Base-by-base conservation (phyloP, 768 basidiomycete genomes). In the Agrocybe pediades region DNA sequence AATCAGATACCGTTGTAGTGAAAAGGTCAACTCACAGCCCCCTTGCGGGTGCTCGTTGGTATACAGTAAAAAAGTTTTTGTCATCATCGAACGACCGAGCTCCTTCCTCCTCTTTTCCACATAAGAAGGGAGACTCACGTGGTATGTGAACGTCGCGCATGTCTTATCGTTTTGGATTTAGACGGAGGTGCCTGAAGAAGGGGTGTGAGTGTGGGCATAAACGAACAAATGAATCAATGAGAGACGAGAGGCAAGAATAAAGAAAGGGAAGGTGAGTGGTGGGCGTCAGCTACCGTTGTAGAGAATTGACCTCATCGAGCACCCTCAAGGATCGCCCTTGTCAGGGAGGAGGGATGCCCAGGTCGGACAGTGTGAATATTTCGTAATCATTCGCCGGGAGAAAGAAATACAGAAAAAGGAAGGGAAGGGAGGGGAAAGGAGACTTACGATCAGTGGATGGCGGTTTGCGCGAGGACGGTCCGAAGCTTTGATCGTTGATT, bases 331-430 rank as follows among this genome's bases (percentile, higher is more conserved):
- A n/a, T n/a, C n/a, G 49, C 43, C 49, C 30, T 55, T 49, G 49
- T 50, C 43, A 55, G 30, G 24, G 49, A 29, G 40, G 43, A 45
- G 48, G 30, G 21, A 24, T 20, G 26, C 40, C 11, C 24, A 25
- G 49, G 6, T 55, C 54, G 54, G 54, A 55, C 49, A 51, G 44
- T 55, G 54, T 55, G 54, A 55, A 55, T 51, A 46, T 55, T 25
- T 44, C 29, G 49, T 50, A 48, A 56, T 56, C 49, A 51, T 56
- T 29, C 40, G 44, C 49, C 36, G 17, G 29, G 25, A 6, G 8
- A 24, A 44, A 16, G 21, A n/a, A 3, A 9, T n/a, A 19, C 2
- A 20, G 15, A 23, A 48, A 39, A 15, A 0, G 30, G n/a, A 17
- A 24, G 24, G 24, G n/a, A 19, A 23, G 23, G 6, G 24, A 21